Conservation (phyloP, 768 basidiomycete species). For the Megacollybia marginata region DNA sequence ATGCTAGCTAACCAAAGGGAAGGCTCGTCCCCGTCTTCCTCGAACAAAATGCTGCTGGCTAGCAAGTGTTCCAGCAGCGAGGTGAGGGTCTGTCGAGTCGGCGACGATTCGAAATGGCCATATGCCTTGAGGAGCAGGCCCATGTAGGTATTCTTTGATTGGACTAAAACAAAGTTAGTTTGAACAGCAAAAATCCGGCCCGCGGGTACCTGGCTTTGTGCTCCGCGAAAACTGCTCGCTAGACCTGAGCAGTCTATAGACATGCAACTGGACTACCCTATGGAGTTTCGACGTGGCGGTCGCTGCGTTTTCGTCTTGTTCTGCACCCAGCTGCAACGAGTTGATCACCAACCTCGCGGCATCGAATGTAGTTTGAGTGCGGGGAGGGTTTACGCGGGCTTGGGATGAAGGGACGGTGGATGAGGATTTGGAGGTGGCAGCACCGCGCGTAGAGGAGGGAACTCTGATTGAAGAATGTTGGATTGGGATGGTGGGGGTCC, state of each 20-base stretch:
- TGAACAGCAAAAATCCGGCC: background rate
- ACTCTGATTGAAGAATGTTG: too few species aligned
- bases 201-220: conserved; percentile 55
- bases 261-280: conserved; percentile 67
- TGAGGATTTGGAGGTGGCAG: too few species aligned
- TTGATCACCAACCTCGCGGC: conserved; percentile 64
- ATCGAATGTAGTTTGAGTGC: conserved; percentile 78
- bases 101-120: conserved; percentile 36
- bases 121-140: conserved; percentile 66
- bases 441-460: conserved; percentile 40
- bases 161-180: conserved; percentile 18
- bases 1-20: conserved; percentile 67
- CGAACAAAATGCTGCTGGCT: conserved; percentile 69
- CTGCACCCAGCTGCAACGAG: background rate
- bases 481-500: too few species aligned
- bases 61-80: conserved; percentile 61
- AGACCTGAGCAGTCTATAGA: conserved; percentile 63
- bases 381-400: conserved; percentile 45
- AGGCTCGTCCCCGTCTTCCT: conserved; percentile 66
- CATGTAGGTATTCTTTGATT: conserved; percentile 56
- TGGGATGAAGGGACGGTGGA: too few species aligned
- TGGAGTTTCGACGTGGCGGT: conserved; percentile 26
- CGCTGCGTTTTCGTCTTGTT: conserved; percentile 18
- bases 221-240: conserved; percentile 79
- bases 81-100: conserved; percentile 40